Evolutionary conservation across 1,284 basidiomycete genomes (phyloP).

Genomic region (Tylopilus orsonianus): DNA sequence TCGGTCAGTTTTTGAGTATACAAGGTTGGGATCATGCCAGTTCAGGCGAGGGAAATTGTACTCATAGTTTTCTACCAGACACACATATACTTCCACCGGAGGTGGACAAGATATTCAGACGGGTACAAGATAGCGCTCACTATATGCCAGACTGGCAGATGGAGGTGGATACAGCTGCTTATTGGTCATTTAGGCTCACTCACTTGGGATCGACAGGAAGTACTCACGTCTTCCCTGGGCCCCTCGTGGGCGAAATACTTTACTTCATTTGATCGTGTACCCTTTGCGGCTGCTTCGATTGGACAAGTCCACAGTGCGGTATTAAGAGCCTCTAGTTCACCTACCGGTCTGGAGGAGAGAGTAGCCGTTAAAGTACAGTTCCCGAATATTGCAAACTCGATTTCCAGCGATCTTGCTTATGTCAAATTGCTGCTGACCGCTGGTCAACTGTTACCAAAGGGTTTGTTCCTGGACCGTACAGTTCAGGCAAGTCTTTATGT

Average conservation of each 20-base stretch:
- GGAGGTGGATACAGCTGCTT: conserved; percentile 55
- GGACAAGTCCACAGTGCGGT: conserved; percentile 91
- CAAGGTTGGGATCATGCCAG: conserved; percentile 60
- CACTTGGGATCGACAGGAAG: conserved; percentile 53
- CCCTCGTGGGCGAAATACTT: conserved; percentile 76
- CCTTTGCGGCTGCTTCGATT: conserved; percentile 96
- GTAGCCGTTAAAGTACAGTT: conserved; percentile 98
- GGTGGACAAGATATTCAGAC: conserved; percentile 84
- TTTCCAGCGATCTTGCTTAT: conserved; percentile 86
- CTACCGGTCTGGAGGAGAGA: conserved; percentile 51
- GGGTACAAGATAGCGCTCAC: conserved; percentile 94
- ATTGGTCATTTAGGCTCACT: conserved; percentile 6
- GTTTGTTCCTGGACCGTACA: conserved; percentile 88
- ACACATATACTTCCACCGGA: conserved; percentile 87
- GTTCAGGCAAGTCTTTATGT: conserved; percentile 52
- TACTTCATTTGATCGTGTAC: conserved; percentile 76
- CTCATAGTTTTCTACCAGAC: conserved; percentile 46
- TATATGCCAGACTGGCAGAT: conserved; percentile 99
- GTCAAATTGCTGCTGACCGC: conserved; percentile 83
- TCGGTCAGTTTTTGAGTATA: conserved; percentile 97
- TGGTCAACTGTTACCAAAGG: conserved; percentile 79
- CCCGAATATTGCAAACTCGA: conserved; percentile 86
- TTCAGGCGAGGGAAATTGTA: not conserved
- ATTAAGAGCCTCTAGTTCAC: conserved; percentile 49
- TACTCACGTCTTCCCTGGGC: conserved; percentile 76